Conservation (phyloP, 1,139 yeast species). For the Hemisphaericaspora subhashii region DNA sequence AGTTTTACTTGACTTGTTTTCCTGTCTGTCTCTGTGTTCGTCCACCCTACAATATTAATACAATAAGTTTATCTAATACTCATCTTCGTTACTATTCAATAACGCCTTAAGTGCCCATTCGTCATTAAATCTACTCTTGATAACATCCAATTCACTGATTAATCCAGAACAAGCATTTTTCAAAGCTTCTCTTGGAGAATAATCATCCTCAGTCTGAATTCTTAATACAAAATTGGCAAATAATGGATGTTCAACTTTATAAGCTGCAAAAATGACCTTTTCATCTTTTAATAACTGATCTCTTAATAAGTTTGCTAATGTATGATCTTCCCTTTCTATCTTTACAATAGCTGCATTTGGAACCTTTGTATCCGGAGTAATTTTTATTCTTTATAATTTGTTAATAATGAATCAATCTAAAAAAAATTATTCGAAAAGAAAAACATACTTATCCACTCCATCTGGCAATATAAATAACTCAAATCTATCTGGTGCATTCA, state of each 20-base stretch:
- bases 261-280: constrained; percentile 90
- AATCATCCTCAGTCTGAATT: constrained; percentile 93
- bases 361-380: constrained; percentile 91
- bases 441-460: constrained; percentile 78
- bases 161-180: constrained; percentile 84
- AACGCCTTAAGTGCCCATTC: constrained; percentile 93
- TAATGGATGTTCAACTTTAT: constrained; percentile 95
- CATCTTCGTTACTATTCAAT: constrained; percentile 22
- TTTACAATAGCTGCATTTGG: constrained; percentile 93
- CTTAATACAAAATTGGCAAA: constrained; percentile 93
- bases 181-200: constrained; percentile 86
- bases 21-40: neutral
- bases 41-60: constrained; percentile 1
- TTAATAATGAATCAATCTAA: constrained; percentile 4
- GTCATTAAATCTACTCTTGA: constrained; percentile 76
- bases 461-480: constrained; percentile 96
- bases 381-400: constrained; percentile 52
- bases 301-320: constrained; percentile 85
- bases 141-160: constrained; percentile 72
- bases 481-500: constrained; percentile 99
- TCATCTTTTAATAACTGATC: constrained; percentile 84
- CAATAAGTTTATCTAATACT: constrained; percentile 6
- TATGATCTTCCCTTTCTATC: constrained; percentile 96
- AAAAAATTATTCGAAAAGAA: neutral
- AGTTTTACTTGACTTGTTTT: too few species aligned